Base-by-base conservation (phyloP, 139 green algal genomes). In the Klebsormidium nitens region DNA sequence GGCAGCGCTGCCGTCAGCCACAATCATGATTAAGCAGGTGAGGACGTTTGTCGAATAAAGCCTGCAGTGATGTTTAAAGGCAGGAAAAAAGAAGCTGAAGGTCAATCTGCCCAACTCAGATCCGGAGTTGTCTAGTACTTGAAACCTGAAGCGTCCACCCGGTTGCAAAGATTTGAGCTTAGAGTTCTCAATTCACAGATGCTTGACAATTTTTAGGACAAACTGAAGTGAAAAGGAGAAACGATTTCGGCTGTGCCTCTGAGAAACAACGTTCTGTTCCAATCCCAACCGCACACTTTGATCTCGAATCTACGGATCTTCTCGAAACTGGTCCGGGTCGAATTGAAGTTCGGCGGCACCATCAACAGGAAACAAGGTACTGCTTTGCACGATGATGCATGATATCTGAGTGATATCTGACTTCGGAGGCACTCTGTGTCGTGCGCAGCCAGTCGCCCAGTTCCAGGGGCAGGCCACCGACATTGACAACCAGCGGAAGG, bases 11-110 rank as follows among this genome's bases (percentile, higher is more conserved):
- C 93, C 93, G 11, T 96, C 89, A 3, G 79, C 89, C 1, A 92
- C 85, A 39, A 96, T 99, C 82, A 98, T 98, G 94, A 83, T 99
- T 57, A 87, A 93, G 58, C 88, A 98, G 88, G 93, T 95, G 44
- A 11, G 59, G 44, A 17, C n/a, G n/a, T n/a, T n/a, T n/a, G n/a
- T n/a, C 11, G 87, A 95, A 75, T 85, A 95, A 81, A 82, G 89
- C 8, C 89, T 91, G n/a, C n/a, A n/a, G n/a, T n/a, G n/a, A n/a
- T n/a, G n/a, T n/a, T n/a, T n/a, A n/a, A n/a, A n/a, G n/a, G n/a
- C n/a, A n/a, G n/a, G n/a, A n/a, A n/a, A n/a, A n/a, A n/a, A n/a
- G n/a, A n/a, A n/a, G n/a, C n/a, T n/a, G n/a, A n/a, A n/a, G n/a
- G n/a, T n/a, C n/a, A n/a, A n/a, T n/a, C n/a, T n/a, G n/a, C n/a